Evolutionary conservation across 202 grass and related monocot species (phyloP).

Genomic region (Brachypodium distachyon): DNA sequence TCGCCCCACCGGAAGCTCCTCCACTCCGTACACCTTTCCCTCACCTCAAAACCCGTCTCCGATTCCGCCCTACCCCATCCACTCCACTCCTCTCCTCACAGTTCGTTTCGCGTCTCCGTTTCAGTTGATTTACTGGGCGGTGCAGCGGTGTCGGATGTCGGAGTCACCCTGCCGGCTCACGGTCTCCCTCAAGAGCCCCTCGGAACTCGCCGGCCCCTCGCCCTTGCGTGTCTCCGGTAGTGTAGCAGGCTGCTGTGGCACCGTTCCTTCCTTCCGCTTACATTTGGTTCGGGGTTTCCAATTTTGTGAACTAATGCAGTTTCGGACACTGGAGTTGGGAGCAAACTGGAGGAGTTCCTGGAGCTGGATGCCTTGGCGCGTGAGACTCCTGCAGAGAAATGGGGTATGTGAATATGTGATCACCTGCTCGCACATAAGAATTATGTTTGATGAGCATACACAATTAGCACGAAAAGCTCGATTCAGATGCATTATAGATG

Average conservation of each 20-base stretch:
- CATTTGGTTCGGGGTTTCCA: not conserved
- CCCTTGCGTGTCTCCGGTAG: slow-evolving; percentile 45
- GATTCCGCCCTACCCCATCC: not conserved
- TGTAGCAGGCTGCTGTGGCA: not conserved
- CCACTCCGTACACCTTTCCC: slow-evolving; percentile 5
- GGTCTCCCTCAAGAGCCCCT: slow-evolving; percentile 32
- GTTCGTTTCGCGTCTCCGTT: not conserved
- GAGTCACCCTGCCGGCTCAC: slow-evolving; percentile 59
- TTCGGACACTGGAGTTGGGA: slow-evolving; percentile 67
- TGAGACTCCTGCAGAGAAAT: slow-evolving; percentile 29
- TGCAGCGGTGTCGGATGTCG: slow-evolving; percentile 62
- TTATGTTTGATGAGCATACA: not conserved
- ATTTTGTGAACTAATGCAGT: slow-evolving; percentile 30
- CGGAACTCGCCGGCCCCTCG: not conserved
- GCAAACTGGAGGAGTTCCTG: slow-evolving; percentile 66
- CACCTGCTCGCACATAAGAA: not conserved
- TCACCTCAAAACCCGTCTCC: not conserved
- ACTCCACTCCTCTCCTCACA: not conserved
- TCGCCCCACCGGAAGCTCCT: slow-evolving; percentile 32
- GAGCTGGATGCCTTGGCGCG: slow-evolving; percentile 17
- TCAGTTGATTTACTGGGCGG: slow-evolving; percentile 50
- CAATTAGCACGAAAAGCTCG: not conserved
- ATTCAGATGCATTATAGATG: not conserved
- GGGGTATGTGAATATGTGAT: slow-evolving; percentile 46
- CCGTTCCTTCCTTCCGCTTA: not conserved